Evolutionary conservation across 805 yeast species (phyloP), one percentile per base, ranked within the genome.

Genomic region (Pachysolen tannophilus): DNA sequence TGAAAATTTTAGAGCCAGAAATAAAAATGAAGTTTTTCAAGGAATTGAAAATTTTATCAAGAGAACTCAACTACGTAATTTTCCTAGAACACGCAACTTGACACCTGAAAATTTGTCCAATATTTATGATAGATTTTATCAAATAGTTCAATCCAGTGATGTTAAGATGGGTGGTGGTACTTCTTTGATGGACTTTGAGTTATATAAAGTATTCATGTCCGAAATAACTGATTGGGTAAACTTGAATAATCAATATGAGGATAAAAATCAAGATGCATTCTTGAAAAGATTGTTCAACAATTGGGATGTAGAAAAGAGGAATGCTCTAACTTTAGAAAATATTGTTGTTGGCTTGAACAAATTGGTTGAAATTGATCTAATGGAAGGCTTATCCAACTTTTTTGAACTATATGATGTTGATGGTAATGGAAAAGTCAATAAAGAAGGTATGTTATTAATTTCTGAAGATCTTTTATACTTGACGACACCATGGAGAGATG

Each of bases 11-110:
- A 72, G 97, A 35, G 63, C 69, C 17, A 81, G 71, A 50, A 79
- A 75, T 53, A 78, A 87, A 55, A 76, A 78, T 45, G 74, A 78
- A 30, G 90, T 92, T 29, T 76, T 83, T 50, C 83, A 73, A 47
- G 90, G 92, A 36, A 86, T 90, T 42, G 95, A 92, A 45, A 68
- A 78, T 1, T 90, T 90, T 61, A 94, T 92, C 24, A 92, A 90
- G 56, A 69, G 95, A 38, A 85, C 97, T 0, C 96, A 92, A 55
- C 55, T 92, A 27, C 69, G 98, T 45, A 88, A 86, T 55, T 61
- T 90, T 36, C 90, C 94, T 24, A 79, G 80, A 51, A 74, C 84
- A 1, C 69, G 66, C 18, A 73, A 82, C 49, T 58, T 90, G 23
- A 53, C 66, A 3, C 63, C 58, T 18, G 77, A 67, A 0, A 74